Evolutionary conservation across 768 basidiomycete species (phyloP), one percentile per base, ranked within the genome.

Genomic region (Hydnomerulius pinastri): DNA sequence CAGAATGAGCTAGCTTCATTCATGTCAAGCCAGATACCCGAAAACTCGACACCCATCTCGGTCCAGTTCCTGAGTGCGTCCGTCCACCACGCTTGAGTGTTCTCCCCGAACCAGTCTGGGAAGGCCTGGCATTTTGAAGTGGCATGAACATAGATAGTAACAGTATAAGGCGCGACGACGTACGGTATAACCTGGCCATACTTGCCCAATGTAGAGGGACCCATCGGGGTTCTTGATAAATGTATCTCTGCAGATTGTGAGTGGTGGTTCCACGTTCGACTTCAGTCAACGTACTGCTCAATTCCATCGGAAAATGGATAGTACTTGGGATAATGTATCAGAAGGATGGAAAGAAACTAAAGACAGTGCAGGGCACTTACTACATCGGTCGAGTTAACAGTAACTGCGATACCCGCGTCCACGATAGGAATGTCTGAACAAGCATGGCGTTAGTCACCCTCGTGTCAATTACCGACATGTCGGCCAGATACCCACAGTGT

Each of bases 151-250:
- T 9, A 6, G 30, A 11, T 2, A 12, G n/a, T 38, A 4, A 11
- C n/a, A 17, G 11, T 5, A 5, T 9, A 27, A 12, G 12, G 4
- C 13, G 39, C 6, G 4, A 25, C n/a, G 28, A 61, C 75, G 15
- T 29, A 82, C 86, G 6, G 85, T 84, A 66, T 80, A 85, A 20
- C 88, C 86, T 13, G 88, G 87, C 87, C 86, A 90, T 8, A 89
- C 87, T 60, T 83, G 76, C 10, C 90, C 90, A 1, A 88, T 62
- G 64, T 86, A 90, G 58, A 84, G 77, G 30, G 82, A 77, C 0
- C 82, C 83, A 58, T 91, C 84, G 0, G 83, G 84, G 63, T 91
- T 90, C 57, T 81, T 88, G 43, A 92, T 78, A 65, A 84, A 91
- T 0, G 82, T 77, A 41, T 80, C 77, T n/a, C 85, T 86, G 52